Evolutionary conservation across 306 rosid species (phyloP).

Genomic region (Cucurbita argyrosperma): DNA sequence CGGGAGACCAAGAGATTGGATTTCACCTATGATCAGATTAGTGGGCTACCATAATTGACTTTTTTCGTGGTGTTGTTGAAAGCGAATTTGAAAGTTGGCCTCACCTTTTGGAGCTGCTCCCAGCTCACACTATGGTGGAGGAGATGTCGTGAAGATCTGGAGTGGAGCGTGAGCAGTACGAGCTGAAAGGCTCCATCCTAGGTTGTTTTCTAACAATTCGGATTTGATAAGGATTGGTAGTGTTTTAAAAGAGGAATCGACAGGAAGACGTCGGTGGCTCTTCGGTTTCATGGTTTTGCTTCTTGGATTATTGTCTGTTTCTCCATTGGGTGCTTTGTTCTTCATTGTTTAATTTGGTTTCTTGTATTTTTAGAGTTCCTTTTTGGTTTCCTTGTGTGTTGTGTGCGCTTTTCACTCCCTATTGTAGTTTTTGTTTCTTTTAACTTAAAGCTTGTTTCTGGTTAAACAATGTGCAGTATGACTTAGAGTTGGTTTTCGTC

Average conservation of each 20-base stretch:
- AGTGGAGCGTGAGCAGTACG: background rate
- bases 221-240: too few relatives aligned
- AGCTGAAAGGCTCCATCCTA: background rate
- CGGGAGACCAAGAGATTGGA: too few relatives aligned
- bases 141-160: background rate
- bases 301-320: background rate
- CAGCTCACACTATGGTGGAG: too few relatives aligned
- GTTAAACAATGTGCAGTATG: slow-evolving; percentile 38
- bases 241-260: too few relatives aligned
- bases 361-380: background rate
- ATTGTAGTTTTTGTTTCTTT: background rate
- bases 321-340: background rate
- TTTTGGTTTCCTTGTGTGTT: background rate
- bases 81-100: too few relatives aligned
- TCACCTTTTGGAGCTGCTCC: too few relatives aligned
- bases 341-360: background rate
- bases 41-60: too few relatives aligned
- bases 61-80: too few relatives aligned
- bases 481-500: slow-evolving; percentile 68
- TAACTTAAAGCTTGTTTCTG: background rate
- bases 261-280: background rate
- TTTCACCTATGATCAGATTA: too few relatives aligned
- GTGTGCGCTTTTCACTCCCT: background rate
- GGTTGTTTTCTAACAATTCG: too few relatives aligned
- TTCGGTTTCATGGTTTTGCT: background rate